phyloP scores from a whole-genome alignment of 345 rosid species.

The Schrenkiella parvula region DNA sequence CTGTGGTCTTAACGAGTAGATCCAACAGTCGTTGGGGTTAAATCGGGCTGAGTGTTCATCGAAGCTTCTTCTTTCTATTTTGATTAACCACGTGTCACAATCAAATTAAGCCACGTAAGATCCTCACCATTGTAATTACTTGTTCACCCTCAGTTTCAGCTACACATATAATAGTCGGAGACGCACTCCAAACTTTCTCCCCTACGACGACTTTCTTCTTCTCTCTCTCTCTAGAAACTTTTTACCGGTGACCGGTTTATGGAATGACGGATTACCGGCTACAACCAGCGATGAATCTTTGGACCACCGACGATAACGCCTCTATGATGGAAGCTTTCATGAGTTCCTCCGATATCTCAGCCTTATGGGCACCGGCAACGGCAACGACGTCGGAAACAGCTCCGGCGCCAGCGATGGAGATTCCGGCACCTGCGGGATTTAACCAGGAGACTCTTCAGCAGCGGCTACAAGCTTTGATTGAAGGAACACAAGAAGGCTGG shows the following conservation, averaged over 20 bases:
- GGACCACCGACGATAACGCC: conserved; percentile 84
- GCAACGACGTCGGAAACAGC: conserved; percentile 12
- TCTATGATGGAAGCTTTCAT: conserved; percentile 98
- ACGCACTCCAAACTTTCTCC: conserved; percentile 7
- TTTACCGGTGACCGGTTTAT: conserved; percentile 30
- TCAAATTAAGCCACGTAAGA: background rate
- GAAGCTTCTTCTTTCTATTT: conserved; percentile 13
- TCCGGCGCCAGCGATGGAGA: conserved; percentile 2
- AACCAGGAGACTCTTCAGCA: conserved; percentile 90
- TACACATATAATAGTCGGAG: conserved; percentile 18
- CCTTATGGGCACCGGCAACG: conserved; percentile 60
- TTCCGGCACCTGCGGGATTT: conserved; percentile 33
- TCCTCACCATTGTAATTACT: background rate
- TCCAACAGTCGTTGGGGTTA: conserved; percentile 12
- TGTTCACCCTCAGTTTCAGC: background rate
- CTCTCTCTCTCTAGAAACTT: background rate
- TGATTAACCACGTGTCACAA: background rate
- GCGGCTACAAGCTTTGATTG: conserved; percentile 77
- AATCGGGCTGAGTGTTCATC: conserved; percentile 9
- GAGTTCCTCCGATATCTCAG: conserved; percentile 64
- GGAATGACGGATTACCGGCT: conserved; percentile 52
- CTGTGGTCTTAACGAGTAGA: conserved; percentile 18
- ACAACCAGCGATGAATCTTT: conserved; percentile 65
- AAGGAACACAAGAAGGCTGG: conserved; percentile 76
- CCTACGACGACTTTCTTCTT: conserved; percentile 1